phyloP scores from a whole-genome alignment of 2,329 filamentous ascomycete genomes.

The Aspergillus fischeri region DNA sequence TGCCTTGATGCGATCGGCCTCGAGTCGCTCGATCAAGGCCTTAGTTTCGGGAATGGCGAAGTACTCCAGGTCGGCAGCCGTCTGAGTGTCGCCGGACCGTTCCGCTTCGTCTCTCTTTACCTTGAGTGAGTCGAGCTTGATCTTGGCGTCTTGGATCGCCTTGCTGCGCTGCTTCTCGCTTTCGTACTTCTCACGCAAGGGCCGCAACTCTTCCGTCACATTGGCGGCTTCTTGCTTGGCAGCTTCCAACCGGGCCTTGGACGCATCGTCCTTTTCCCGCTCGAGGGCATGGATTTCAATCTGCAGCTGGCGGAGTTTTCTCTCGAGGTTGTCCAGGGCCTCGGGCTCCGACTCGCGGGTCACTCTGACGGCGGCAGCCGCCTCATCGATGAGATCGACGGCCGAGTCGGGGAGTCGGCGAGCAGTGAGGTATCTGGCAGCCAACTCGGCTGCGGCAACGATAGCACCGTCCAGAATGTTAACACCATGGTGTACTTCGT shows the following conservation, averaged over 20 bases:
- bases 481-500: conserved; percentile 97
- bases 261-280: conserved; percentile 91
- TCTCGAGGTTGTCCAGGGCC: conserved; percentile 89
- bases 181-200: conserved; percentile 92
- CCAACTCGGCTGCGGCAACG: conserved; percentile 84
- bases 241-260: conserved; percentile 72
- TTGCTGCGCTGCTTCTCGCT: conserved; percentile 86
- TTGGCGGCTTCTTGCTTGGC: conserved; percentile 91
- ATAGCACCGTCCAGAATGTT: conserved; percentile 93
- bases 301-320: conserved; percentile 81
- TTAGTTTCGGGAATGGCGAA: conserved; percentile 95
- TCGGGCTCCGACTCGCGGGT: conserved; percentile 95
- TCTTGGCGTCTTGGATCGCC: conserved; percentile 88
- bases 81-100: conserved; percentile 75
- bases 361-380: conserved; percentile 91
- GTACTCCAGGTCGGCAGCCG: conserved; percentile 91
- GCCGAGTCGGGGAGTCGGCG: conserved; percentile 92
- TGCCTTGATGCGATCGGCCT: conserved; percentile 72
- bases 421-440: conserved; percentile 86
- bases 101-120: conserved; percentile 93
- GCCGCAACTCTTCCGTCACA: conserved; percentile 85
- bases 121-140: conserved; percentile 87
- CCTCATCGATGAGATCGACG: conserved; percentile 94
- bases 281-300: conserved; percentile 96
- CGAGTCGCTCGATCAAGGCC: conserved; percentile 71